These are phyloP conservation scores for Mentha longifolia DNA, from an alignment of 257 asterid genomes.

Conservation along the genomic window DNA sequence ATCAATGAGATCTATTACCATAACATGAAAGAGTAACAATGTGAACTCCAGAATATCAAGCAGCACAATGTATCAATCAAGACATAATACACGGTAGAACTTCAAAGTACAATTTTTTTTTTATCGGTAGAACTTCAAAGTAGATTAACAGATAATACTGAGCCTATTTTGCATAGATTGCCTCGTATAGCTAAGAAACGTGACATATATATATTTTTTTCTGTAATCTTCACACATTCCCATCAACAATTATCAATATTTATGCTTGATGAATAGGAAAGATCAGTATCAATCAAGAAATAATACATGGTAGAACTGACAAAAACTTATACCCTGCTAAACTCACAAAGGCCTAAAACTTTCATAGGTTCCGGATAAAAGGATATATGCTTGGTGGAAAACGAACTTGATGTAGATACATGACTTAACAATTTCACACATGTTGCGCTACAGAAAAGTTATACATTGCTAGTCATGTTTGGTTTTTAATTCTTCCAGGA, in stretches of 20 bases:
- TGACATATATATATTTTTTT: neutral
- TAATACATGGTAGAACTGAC: too few relatives aligned
- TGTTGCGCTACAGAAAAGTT: neutral
- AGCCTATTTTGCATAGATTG: neutral
- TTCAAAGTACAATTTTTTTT: too few relatives aligned
- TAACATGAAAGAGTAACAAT: neutral
- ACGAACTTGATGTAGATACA: constrained; percentile 11
- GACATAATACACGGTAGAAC: neutral
- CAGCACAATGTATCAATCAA: constrained; percentile 8
- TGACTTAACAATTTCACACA: constrained; percentile 10
- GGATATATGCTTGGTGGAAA: neutral
- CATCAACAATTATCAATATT: neutral
- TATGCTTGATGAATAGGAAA: constrained; percentile 2
- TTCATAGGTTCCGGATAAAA: neutral
- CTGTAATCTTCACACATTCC: neutral
- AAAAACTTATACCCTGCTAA: too few relatives aligned
- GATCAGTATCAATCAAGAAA: too few relatives aligned
- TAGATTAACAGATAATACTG: neutral
- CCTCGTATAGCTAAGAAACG: neutral
- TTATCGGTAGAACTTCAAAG: neutral
- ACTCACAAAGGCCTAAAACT: neutral
- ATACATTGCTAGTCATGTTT: neutral
- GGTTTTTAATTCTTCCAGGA: neutral
- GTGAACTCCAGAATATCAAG: constrained; percentile 8
- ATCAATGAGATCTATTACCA: neutral